These are phyloP conservation scores for Triticum aestivum DNA, from an alignment of 176 grass and related monocot genomes.

Conservation along the genomic window IWGSC_CS_RefSeq_v2.1 NC_057795.1:312408121-312408620, in stretches of 20 bases:
- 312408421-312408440: constrained; percentile 10
- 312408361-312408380: constrained; percentile 11
- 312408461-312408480: neutral
- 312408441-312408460: constrained; percentile 7
- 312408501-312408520: neutral
- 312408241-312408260: constrained; percentile 32
- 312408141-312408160: constrained; percentile 85
- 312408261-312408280: constrained; percentile 22
- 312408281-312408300: neutral
- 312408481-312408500: neutral
- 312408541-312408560: neutral
- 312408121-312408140: constrained; percentile 91
- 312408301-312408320: neutral
- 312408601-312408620: constrained; percentile 25
- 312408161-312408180: constrained; percentile 67
- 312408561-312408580: constrained; percentile 7
- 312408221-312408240: constrained; percentile 68
- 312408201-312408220: constrained; percentile 95
- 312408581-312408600: neutral
- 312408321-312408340: neutral
- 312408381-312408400: constrained; percentile 14
- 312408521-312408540: constrained; percentile 14
- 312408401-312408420: neutral
- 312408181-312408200: constrained; percentile 60
- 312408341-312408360: constrained; percentile 19